These are phyloP conservation scores for Astrothelium macrocarpum DNA, from an alignment of 495 filamentous ascomycete species.

Conservation along the genomic window DNA sequence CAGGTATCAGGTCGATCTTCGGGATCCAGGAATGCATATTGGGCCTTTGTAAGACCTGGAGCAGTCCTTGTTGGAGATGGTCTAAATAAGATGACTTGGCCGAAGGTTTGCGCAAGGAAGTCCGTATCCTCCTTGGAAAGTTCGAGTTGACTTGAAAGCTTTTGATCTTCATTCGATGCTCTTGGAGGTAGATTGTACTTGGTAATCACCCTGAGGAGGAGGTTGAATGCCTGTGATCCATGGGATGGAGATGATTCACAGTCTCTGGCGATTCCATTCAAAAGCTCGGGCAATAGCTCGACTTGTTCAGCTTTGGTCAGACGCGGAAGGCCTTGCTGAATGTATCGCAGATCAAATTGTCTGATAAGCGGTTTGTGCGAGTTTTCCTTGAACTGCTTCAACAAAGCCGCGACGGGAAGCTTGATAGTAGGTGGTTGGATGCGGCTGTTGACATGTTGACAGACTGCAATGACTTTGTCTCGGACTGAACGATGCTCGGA, in stretches of 20 bases:
- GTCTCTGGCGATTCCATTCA: constrained; percentile 58
- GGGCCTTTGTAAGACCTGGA: constrained; percentile 59
- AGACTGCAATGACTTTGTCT: constrained; percentile 68
- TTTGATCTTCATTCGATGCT: constrained; percentile 65
- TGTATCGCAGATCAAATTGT: constrained; percentile 81
- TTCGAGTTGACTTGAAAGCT: constrained; percentile 53
- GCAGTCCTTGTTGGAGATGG: constrained; percentile 35
- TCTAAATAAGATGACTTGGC: constrained; percentile 63
- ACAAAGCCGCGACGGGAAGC: constrained; percentile 69
- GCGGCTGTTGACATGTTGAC: constrained; percentile 71
- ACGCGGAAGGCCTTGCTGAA: constrained; percentile 75
- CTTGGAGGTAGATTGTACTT: constrained; percentile 62
- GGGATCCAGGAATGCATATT: constrained; percentile 65
- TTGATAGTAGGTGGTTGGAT: constrained; percentile 60
- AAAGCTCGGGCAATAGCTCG: constrained; percentile 58
- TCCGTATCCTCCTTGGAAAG: constrained; percentile 60
- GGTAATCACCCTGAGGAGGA: constrained; percentile 65
- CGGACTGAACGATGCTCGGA: constrained; percentile 73
- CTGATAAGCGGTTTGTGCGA: constrained; percentile 57
- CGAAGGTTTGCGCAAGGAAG: constrained; percentile 69
- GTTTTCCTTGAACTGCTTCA: constrained; percentile 84
- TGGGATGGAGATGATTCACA: constrained; percentile 53
- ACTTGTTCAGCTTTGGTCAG: constrained; percentile 50
- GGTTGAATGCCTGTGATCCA: constrained; percentile 67
- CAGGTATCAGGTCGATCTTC: constrained; percentile 59